Evolutionary conservation across 495 filamentous ascomycete species (phyloP), one percentile per base, ranked within the genome.

Genomic region (Aspergillus taichungensis): DNA sequence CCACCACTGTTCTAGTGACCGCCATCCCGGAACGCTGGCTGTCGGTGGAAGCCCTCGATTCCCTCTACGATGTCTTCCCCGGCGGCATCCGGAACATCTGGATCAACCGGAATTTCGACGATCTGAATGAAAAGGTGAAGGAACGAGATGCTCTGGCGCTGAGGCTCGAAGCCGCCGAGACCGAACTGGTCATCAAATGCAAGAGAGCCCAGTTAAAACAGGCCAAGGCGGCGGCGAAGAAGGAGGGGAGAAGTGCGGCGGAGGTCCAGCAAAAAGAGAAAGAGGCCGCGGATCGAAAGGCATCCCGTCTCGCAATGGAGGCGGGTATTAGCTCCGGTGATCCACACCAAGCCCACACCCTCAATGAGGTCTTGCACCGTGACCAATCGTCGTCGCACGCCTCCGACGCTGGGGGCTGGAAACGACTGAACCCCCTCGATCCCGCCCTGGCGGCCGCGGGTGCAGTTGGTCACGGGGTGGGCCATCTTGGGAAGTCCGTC

Each of bases 21-120:
- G 82, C 80, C 18, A 96, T 98, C 46, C 92, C 92, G 12, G 72
- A 76, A 29, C 87, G 88, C 56, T 97, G 91, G 91, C 78, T 94
- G 9, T 84, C 75, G 18, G 72, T 85, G 35, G 80, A 94, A 41
- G 85, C 87, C 8, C 72, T 98, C 9, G 75, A 82, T 34, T 80
- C 77, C 0, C 71, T 98, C n/a, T 98, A 92, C 54, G 92, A 98
- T 62, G 89, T 97, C 6, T 98, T 95, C 55, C 92, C 92, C 3
- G 92, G 92, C 34, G 92, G 92, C 38, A 82, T 98, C 60, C 80
- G 88, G 43, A 96, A 96, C 60, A 89, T 97, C 30, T 98, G 90
- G 88, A 83, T 96, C 49, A 96, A 95, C 42, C 82, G 92, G 14
- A 87, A 97, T 56, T 91, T 84, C 46, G 88, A 92, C 43, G 80